These are phyloP conservation scores for Solanum paucissectum DNA, from an alignment of 257 asterid genomes.

Conservation along the genomic window DNA sequence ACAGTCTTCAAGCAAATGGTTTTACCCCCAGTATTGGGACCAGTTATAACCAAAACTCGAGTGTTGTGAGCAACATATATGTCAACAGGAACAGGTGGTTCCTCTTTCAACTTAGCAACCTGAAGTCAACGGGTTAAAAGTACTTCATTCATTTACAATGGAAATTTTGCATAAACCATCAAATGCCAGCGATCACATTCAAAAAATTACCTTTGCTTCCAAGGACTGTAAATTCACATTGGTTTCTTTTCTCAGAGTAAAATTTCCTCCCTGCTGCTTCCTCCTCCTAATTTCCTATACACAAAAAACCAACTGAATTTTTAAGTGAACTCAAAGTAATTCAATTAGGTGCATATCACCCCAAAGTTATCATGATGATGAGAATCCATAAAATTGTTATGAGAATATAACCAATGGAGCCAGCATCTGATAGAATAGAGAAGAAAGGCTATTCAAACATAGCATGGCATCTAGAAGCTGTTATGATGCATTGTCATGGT, in stretches of 20 bases:
- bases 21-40: constrained; percentile 99
- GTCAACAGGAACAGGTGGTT: constrained; percentile 78
- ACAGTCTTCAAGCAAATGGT: constrained; percentile 92
- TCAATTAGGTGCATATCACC: not conserved
- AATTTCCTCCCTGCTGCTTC: constrained; percentile 46
- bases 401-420: not conserved
- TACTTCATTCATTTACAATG: not conserved
- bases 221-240: constrained; percentile 35
- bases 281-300: constrained; percentile 85
- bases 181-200: not conserved
- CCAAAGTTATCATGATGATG: not conserved
- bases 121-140: constrained; percentile 23
- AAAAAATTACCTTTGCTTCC: constrained; percentile 51
- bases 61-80: constrained; percentile 47
- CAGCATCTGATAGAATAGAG: not conserved
- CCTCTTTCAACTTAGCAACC: constrained; percentile 60
- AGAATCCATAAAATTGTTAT: not conserved
- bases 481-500: not conserved
- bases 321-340: not conserved
- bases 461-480: not conserved
- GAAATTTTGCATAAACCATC: not conserved
- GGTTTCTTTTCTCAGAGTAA: constrained; percentile 34
- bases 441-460: not conserved
- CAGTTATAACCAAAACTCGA: constrained; percentile 75
- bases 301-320: not conserved